Evolutionary conservation across 2,329 filamentous ascomycete genomes (phyloP).

Genomic region (Talaromyces sp.): DNA sequence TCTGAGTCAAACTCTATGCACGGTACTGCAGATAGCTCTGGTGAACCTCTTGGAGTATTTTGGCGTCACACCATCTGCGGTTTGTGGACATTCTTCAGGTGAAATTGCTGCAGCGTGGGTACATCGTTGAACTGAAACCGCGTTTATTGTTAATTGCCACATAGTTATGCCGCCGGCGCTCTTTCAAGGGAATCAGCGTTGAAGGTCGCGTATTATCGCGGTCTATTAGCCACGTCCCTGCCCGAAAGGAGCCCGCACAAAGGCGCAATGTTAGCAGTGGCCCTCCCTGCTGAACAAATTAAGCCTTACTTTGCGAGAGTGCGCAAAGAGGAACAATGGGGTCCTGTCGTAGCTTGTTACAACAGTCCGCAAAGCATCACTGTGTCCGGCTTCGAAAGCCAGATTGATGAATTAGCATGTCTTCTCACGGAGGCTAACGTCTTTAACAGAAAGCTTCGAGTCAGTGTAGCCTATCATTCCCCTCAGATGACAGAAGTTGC

Average conservation of each 20-base stretch:
- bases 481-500: background rate
- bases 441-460: background rate
- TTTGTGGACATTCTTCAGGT: background rate
- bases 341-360: background rate
- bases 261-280: background rate
- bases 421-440: background rate
- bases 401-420: background rate
- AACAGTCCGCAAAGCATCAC: background rate
- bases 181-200: background rate
- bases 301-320: background rate
- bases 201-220: background rate
- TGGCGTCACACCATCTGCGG: background rate
- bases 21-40: constrained; percentile 22
- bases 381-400: background rate
- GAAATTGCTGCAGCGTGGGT: background rate
- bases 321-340: background rate
- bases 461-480: background rate
- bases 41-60: constrained; percentile 18
- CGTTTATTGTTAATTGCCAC: background rate
- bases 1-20: constrained; percentile 14
- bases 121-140: background rate
- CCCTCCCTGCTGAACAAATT: background rate
- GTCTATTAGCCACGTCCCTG: background rate
- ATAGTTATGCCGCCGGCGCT: background rate
- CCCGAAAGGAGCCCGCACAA: background rate